Conservation (phyloP, 768 basidiomycete genomes). For the Kwoniella mangroviensis region DNA sequence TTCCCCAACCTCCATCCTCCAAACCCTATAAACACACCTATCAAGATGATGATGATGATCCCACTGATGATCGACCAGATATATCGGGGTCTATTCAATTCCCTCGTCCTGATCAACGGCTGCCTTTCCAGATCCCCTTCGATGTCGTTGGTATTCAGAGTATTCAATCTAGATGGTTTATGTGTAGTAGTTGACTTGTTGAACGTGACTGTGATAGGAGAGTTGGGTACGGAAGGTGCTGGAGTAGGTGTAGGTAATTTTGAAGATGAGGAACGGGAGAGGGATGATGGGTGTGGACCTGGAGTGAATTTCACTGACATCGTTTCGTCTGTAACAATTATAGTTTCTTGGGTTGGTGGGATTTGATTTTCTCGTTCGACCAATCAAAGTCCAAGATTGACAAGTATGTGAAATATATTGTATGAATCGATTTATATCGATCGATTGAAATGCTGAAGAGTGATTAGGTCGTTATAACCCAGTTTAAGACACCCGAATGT, state of each 20-base stretch:
- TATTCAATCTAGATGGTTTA: not conserved
- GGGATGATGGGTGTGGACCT: slow-evolving; percentile 31
- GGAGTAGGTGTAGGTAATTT: slow-evolving; percentile 12
- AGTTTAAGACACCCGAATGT: no score
- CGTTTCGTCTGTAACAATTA: no score
- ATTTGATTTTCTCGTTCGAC: no score
- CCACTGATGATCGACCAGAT: slow-evolving; percentile 22
- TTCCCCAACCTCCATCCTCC: slow-evolving; percentile 43
- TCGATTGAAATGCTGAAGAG: not conserved
- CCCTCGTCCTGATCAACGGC: slow-evolving; percentile 23
- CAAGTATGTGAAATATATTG: no score
- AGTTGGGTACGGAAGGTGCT: slow-evolving; percentile 8
- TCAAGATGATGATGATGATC: slow-evolving; percentile 11
- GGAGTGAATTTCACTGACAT: slow-evolving; percentile 39
- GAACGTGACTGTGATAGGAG: slow-evolving; percentile 13
- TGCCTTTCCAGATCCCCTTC: slow-evolving; percentile 32
- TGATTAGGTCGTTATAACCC: no score
- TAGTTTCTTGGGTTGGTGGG: no score
- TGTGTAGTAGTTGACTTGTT: not conserved
- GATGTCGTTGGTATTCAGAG: not conserved
- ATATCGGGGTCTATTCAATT: slow-evolving; percentile 3
- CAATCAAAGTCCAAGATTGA: no score
- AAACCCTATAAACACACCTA: slow-evolving; percentile 36
- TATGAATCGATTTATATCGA: no score
- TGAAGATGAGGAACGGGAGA: slow-evolving; percentile 7